Evolutionary conservation across 73 alveolate species (phyloP), one percentile per base, ranked within the genome.

Genomic region (Stentor roeselii): DNA sequence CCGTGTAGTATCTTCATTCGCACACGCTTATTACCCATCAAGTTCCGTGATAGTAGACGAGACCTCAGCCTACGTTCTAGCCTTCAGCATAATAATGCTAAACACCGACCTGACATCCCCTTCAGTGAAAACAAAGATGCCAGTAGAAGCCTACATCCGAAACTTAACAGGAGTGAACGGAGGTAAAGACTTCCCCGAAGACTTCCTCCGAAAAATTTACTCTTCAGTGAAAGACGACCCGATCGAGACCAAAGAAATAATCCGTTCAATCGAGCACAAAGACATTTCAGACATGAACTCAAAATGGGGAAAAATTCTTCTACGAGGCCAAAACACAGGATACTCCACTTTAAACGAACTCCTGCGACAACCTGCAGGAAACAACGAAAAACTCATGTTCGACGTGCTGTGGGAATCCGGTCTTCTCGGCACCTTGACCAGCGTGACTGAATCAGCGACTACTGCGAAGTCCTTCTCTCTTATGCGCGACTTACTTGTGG

Each of bases 361-460:
- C 1, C 11, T 67, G 41, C 0, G n/a, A 1, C 80, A 67, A 32
- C 80, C 80, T 21, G 80, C 80, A 30, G 80, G 80, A 34, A 40
- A 67, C 21, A 67, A 67, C 34, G 80, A 67, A 67, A 67, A 67
- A 2, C 41, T 21, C 34, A 67, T 67, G 80, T 32, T 67, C 27
- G 80, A 67, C 37, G 14, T 67, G 34, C 34, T 67, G 34, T 67
- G 80, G 80, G 80, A 67, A 32, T 67, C 80, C 1, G 80, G 80
- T 36, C n/a, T 67, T 2, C 41, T 67, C 21, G 80, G 80, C 42
- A 67, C 80, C 11, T 67, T 67, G 34, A 67, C 80, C 0, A 67
- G 37, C 34, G 80, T 40, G 1, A 67, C 34, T 21, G 80, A 67
- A 11, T 67, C 41, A 1, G 80, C 80, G 0, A 32, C 42, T 21